phyloP scores from a whole-genome alignment of 2,329 filamentous ascomycete genomes.

The Ophiocordyceps camponoti-leonardi region DNA sequence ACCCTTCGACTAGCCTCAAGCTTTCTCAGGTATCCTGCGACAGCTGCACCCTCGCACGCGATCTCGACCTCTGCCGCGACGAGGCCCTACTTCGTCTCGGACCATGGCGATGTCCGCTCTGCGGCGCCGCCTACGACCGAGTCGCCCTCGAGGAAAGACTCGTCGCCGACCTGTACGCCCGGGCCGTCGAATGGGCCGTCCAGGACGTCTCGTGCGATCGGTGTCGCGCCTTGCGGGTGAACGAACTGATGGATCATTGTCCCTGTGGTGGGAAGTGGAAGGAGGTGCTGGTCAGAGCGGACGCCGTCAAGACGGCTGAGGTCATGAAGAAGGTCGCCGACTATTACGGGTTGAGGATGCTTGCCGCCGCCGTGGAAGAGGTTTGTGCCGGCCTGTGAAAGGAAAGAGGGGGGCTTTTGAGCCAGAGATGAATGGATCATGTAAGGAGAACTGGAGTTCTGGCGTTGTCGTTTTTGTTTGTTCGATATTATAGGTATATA shows the following conservation, averaged over 20 bases:
- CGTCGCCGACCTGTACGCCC: conserved; percentile 56
- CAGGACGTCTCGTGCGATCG: conserved; percentile 73
- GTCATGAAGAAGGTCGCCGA: conserved; percentile 60
- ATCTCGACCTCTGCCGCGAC: conserved; percentile 86
- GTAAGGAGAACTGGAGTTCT: no score
- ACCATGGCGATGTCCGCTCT: conserved; percentile 64
- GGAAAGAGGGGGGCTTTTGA: no score
- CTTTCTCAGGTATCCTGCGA: conserved; percentile 69
- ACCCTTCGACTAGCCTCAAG: conserved; percentile 61
- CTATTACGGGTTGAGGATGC: conserved; percentile 68
- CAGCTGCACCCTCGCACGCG: conserved; percentile 74
- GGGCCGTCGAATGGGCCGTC: conserved; percentile 64
- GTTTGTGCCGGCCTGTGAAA: conserved; percentile 30
- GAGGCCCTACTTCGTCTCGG: conserved; percentile 47
- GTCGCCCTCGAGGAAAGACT: conserved; percentile 71
- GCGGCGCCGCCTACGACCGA: conserved; percentile 58
- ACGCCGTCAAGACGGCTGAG: conserved; percentile 44
- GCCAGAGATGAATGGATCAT: no score
- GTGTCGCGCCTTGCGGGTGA: conserved; percentile 59
- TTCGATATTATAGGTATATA: no score
- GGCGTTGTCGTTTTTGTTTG: no score
- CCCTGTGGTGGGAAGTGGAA: conserved; percentile 79
- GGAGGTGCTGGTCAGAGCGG: conserved; percentile 49
- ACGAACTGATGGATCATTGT: conserved; percentile 96
- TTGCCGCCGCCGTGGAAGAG: conserved; percentile 56